phyloP scores from a whole-genome alignment of 306 rosid genomes.

The Glycine soja region DNA sequence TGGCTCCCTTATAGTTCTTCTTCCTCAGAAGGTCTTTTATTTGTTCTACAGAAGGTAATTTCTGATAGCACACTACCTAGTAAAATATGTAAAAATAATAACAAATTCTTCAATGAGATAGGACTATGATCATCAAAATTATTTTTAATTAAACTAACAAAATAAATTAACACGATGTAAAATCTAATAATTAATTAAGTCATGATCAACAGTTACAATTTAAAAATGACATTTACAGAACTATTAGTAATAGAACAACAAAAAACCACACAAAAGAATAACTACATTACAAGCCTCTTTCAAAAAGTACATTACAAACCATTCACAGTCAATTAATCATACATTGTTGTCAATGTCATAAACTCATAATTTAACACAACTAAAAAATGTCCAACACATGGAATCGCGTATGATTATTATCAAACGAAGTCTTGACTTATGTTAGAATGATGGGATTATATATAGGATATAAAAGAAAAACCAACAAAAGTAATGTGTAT shows the following conservation, averaged over 20 bases:
- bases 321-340: neutral
- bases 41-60: conserved; percentile 88
- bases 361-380: neutral
- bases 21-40: conserved; percentile 88
- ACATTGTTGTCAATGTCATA: neutral
- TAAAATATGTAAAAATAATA: conserved; percentile 41
- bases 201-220: neutral
- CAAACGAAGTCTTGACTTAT: no score
- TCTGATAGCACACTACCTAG: conserved; percentile 85
- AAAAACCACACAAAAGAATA: neutral
- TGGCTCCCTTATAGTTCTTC: conserved; percentile 86
- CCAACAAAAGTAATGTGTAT: no score
- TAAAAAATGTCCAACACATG: neutral
- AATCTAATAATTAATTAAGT: neutral
- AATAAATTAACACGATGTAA: neutral
- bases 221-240: neutral
- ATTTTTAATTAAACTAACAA: neutral
- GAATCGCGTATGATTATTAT: neutral
- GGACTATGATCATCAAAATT: conserved; percentile 1
- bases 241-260: neutral
- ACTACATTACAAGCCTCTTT: neutral
- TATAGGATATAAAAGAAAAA: no score
- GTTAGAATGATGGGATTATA: no score
- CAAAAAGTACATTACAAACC: neutral
- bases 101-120: conserved; percentile 21